phyloP scores from a whole-genome alignment of 2,329 filamentous ascomycete species.

The Colletotrichum paranaense region DNA sequence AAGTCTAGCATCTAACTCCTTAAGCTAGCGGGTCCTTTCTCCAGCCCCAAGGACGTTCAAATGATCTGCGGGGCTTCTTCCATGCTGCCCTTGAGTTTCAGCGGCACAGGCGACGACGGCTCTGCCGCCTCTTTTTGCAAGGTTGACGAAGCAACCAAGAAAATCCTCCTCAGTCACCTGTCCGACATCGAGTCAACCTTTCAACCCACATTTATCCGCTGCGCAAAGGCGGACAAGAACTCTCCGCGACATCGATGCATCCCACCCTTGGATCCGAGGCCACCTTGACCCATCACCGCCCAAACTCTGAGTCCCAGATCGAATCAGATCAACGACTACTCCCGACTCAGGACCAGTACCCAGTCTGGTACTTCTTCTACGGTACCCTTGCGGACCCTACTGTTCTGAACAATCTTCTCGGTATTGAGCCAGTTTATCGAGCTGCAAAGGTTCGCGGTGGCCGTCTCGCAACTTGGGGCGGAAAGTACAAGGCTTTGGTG shows the following conservation, averaged over 20 bases:
- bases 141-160: background rate
- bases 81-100: background rate
- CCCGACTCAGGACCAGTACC: constrained; percentile 38
- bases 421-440: constrained; percentile 40
- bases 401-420: constrained; percentile 45
- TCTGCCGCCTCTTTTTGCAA: background rate
- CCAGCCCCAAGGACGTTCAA: background rate
- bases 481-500: constrained; percentile 52
- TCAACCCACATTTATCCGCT: constrained; percentile 23
- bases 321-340: constrained; percentile 20
- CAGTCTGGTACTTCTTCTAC: constrained; percentile 57
- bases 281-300: constrained; percentile 38
- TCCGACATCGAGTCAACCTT: background rate
- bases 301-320: constrained; percentile 34
- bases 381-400: constrained; percentile 47
- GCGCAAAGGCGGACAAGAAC: constrained; percentile 32
- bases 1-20: constrained; percentile 8
- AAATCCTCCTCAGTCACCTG: background rate
- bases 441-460: constrained; percentile 46
- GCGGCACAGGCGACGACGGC: background rate
- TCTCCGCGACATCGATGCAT: constrained; percentile 21
- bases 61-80: background rate
- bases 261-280: constrained; percentile 37
- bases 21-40: constrained; percentile 11
- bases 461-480: constrained; percentile 47